Conservation (phyloP, 2,329 filamentous ascomycete genomes). For the Aureobasidium leucospermi region DNA sequence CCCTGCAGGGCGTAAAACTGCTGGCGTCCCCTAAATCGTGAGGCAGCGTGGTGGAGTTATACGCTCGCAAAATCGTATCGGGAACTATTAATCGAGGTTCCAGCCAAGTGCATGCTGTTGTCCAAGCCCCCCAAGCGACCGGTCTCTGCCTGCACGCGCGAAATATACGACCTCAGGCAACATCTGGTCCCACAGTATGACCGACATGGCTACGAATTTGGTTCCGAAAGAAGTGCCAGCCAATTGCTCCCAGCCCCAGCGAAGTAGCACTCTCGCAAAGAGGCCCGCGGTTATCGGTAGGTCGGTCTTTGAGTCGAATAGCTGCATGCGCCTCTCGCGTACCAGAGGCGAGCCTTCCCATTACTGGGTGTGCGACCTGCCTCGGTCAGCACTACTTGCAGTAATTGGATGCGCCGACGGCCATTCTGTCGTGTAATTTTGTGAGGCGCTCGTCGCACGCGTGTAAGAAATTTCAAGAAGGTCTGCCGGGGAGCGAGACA, state of each 20-base stretch:
- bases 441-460: background rate
- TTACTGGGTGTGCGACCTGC: background rate
- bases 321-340: conserved; percentile 8
- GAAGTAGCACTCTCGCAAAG: background rate
- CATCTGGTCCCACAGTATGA: conserved; percentile 8
- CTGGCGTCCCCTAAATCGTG: background rate
- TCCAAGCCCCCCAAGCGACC: background rate
- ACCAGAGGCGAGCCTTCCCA: background rate
- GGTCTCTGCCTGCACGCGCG: background rate
- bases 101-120: background rate
- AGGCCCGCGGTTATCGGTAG: background rate
- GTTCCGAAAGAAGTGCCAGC: conserved; percentile 1
- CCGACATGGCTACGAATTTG: background rate
- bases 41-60: background rate
- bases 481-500: background rate
- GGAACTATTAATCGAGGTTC: background rate
- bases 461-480: background rate
- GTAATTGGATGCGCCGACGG: background rate
- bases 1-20: background rate
- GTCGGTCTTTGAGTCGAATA: background rate
- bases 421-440: background rate
- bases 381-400: conserved; percentile 9
- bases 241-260: background rate
- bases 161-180: conserved; percentile 7
- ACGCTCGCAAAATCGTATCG: background rate